These are phyloP conservation scores for Phaeolepiota aurea DNA, from an alignment of 768 basidiomycete species.

Conservation along the genomic window DNA sequence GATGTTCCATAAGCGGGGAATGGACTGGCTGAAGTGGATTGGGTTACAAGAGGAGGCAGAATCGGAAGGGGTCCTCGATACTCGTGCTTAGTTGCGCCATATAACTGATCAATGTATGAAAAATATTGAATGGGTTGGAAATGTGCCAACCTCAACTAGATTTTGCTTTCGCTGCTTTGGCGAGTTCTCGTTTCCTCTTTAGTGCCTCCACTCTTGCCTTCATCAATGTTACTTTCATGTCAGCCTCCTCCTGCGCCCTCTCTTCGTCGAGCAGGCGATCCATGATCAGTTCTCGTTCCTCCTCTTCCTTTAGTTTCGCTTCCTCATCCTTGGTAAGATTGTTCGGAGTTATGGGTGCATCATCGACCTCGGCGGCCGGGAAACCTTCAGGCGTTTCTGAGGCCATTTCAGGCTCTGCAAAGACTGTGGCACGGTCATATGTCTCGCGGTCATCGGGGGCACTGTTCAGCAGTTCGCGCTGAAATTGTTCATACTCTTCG, in stretches of 20 bases:
- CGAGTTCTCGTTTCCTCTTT: constrained; percentile 25
- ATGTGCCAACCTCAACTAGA: too few species aligned
- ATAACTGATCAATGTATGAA: too few species aligned
- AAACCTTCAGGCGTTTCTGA: constrained; percentile 40
- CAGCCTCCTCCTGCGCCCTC: constrained; percentile 81
- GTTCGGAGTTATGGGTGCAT: constrained; percentile 16
- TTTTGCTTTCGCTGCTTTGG: too few species aligned
- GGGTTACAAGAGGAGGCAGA: constrained; percentile 25
- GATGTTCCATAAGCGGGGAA: constrained; percentile 90
- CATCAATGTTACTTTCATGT: constrained; percentile 59
- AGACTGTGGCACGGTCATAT: constrained; percentile 63
- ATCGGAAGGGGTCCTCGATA: constrained; percentile 4
- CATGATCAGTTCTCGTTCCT: constrained; percentile 80
- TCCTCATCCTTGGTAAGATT: constrained; percentile 32
- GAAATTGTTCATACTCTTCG: constrained; percentile 67
- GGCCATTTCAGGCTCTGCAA: constrained; percentile 58
- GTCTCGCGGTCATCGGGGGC: constrained; percentile 34
- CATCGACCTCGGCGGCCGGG: constrained; percentile 18
- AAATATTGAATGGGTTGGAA: too few species aligned
- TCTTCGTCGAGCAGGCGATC: constrained; percentile 81
- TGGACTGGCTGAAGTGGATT: constrained; percentile 67
- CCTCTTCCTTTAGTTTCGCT: constrained; percentile 47
- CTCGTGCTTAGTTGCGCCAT: background rate
- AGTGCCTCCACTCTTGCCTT: constrained; percentile 60
- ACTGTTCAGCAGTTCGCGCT: constrained; percentile 46